These are phyloP conservation scores for Lichtheimia ramosa DNA, from an alignment of 371 early-diverging fungal genomes.

Conservation along the genomic window DNA sequence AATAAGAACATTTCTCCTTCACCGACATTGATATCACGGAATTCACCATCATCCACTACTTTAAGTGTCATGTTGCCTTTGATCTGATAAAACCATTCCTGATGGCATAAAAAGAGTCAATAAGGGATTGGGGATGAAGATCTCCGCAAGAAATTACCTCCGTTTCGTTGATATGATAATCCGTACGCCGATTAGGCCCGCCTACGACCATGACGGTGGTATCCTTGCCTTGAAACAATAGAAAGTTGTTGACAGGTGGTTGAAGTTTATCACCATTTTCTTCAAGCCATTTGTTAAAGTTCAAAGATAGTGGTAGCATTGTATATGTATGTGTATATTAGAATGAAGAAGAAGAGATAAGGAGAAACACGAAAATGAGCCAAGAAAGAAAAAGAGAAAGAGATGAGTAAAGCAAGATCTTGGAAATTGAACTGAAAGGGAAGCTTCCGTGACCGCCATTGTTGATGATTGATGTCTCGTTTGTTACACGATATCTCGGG, in stretches of 20 bases:
- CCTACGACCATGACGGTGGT: conserved; percentile 90
- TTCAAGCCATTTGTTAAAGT: conserved; percentile 86
- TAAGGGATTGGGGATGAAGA: not conserved
- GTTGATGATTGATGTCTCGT: not conserved
- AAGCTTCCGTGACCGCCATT: not conserved
- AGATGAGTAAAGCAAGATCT: conserved; percentile 1
- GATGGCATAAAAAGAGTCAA: conserved; percentile 1
- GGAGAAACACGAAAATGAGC: no score
- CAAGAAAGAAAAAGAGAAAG: not conserved
- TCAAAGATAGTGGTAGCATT: conserved; percentile 73
- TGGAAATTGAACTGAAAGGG: not conserved
- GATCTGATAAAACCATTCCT: conserved; percentile 97
- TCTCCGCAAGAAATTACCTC: conserved; percentile 56
- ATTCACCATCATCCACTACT: conserved; percentile 77
- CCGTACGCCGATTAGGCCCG: conserved; percentile 84
- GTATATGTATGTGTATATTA: conserved; percentile 1
- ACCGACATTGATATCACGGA: conserved; percentile 78
- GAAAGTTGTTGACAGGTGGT: conserved; percentile 95
- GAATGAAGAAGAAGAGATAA: not conserved
- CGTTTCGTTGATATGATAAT: conserved; percentile 95
- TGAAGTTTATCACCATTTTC: conserved; percentile 81
- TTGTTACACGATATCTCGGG: not conserved
- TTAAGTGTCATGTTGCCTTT: conserved; percentile 90
- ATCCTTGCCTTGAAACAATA: conserved; percentile 79
- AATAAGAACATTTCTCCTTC: conserved; percentile 96